phyloP scores from a whole-genome alignment of 768 basidiomycete genomes.

The Pleurotus pulmonarius region DNA sequence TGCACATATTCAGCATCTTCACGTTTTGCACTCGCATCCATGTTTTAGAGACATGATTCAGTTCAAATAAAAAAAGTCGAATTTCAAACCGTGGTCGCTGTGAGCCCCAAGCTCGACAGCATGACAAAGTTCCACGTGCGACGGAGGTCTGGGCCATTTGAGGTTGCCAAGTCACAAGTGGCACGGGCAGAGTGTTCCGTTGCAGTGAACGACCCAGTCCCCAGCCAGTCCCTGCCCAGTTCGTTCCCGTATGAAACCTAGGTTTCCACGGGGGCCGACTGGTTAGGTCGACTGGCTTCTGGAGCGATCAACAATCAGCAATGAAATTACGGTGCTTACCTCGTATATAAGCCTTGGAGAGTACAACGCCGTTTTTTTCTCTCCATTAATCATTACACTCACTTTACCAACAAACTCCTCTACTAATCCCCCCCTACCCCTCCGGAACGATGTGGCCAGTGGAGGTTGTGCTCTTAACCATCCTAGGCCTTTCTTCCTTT shows the following conservation, averaged over 20 bases:
- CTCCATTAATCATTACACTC: neutral
- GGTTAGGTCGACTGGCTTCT: neutral
- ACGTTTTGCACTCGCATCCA: too few relatives aligned
- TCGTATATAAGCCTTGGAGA: neutral
- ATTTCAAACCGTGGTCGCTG: too few relatives aligned
- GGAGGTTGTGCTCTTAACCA: slow-evolving; percentile 5
- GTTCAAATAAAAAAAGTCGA: too few relatives aligned
- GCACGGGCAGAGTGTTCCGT: neutral
- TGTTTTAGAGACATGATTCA: too few relatives aligned
- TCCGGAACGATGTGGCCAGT: slow-evolving; percentile 5
- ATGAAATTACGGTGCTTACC: neutral
- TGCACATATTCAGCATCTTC: too few relatives aligned
- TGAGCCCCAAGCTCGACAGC: too few relatives aligned
- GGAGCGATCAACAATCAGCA: slow-evolving; percentile 2
- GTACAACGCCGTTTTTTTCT: neutral
- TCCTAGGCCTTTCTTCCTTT: slow-evolving; percentile 4
- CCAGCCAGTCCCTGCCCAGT: slow-evolving; percentile 5
- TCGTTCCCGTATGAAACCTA: slow-evolving; percentile 1
- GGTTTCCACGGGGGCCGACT: neutral
- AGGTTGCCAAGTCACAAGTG: neutral
- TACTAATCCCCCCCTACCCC: neutral
- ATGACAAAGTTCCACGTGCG: too few relatives aligned
- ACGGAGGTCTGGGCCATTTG: neutral
- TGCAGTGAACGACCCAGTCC: neutral
- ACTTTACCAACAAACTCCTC: neutral